Evolutionary conservation across 306 rosid species (phyloP).

Genomic region (Styphnolobium japonicum): DNA sequence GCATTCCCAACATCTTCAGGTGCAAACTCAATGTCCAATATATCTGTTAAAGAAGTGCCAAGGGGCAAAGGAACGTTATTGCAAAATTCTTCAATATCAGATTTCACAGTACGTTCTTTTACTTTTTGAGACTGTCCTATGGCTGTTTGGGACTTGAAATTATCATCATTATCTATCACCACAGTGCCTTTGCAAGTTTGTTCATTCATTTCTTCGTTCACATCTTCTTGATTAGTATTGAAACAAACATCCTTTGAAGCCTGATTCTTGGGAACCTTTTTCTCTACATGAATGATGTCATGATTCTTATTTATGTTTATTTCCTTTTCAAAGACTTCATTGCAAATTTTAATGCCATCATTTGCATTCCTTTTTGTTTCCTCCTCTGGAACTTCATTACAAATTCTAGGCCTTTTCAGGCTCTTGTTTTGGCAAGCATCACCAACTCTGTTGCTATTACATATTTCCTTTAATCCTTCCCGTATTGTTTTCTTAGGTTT

Average conservation of each 20-base stretch:
- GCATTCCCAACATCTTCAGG: constrained; percentile 54
- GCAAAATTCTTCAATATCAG: background rate
- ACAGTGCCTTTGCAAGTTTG: background rate
- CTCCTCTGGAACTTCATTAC: constrained; percentile 11
- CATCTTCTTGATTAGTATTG: background rate
- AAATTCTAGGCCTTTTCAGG: constrained; percentile 27
- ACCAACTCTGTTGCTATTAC: constrained; percentile 47
- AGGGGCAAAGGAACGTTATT: constrained; percentile 40
- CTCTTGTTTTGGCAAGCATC: constrained; percentile 27
- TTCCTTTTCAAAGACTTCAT: background rate
- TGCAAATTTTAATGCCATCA: background rate
- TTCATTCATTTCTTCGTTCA: background rate
- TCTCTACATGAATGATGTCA: background rate
- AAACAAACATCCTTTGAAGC: background rate
- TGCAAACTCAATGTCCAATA: constrained; percentile 41
- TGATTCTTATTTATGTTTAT: background rate
- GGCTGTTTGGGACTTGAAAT: background rate
- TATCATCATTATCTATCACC: background rate
- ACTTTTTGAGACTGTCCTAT: background rate
- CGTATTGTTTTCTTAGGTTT: constrained; percentile 37
- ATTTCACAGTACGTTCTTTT: constrained; percentile 14
- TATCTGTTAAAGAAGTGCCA: constrained; percentile 34
- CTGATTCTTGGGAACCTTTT: background rate
- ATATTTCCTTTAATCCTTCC: constrained; percentile 51
- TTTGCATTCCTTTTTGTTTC: constrained; percentile 24